These are phyloP conservation scores for Microbotryum lychnidis-dioicae DNA, from an alignment of 1,284 basidiomycete species.

Conservation along the genomic window DNA sequence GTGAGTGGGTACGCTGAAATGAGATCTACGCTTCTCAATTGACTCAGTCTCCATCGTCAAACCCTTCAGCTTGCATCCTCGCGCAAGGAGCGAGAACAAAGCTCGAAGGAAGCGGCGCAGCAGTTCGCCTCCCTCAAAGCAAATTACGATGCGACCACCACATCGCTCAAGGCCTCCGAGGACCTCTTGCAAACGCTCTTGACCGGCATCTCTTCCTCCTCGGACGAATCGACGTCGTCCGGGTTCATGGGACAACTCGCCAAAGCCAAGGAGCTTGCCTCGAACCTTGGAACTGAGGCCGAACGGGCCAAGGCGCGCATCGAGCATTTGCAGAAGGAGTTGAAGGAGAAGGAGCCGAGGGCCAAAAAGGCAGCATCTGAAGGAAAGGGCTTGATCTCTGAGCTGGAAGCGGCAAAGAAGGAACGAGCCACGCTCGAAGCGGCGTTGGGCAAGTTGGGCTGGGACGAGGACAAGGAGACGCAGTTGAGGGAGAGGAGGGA, in stretches of 20 bases:
- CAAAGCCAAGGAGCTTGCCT: conserved; percentile 67
- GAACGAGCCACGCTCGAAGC: conserved; percentile 55
- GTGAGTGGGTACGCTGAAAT: conserved; percentile 44
- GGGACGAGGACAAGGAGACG: conserved; percentile 69
- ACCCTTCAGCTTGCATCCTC: conserved; percentile 25
- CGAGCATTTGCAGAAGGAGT: conserved; percentile 68
- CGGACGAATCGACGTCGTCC: conserved; percentile 56
- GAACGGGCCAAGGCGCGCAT: conserved; percentile 76
- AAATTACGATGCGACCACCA: conserved; percentile 56
- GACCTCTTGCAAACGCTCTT: conserved; percentile 91
- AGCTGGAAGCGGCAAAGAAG: conserved; percentile 54
- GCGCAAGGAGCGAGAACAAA: conserved; percentile 48
- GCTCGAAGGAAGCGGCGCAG: conserved; percentile 52
- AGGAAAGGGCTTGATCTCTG: conserved; percentile 60
- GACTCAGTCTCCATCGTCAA: neutral
- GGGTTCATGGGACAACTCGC: conserved; percentile 96
- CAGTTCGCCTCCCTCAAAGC: conserved; percentile 55
- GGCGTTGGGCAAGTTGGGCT: conserved; percentile 58
- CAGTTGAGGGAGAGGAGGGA: conserved; percentile 54
- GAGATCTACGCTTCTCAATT: neutral
- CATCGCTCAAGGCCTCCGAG: conserved; percentile 65
- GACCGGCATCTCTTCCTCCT: conserved; percentile 74
- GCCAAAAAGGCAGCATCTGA: conserved; percentile 83
- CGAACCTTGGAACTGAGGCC: conserved; percentile 72
- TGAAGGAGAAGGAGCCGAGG: conserved; percentile 65